Evolutionary conservation across 805 yeast species (phyloP).

Genomic region (Saccharomycopsis schoenii): DNA sequence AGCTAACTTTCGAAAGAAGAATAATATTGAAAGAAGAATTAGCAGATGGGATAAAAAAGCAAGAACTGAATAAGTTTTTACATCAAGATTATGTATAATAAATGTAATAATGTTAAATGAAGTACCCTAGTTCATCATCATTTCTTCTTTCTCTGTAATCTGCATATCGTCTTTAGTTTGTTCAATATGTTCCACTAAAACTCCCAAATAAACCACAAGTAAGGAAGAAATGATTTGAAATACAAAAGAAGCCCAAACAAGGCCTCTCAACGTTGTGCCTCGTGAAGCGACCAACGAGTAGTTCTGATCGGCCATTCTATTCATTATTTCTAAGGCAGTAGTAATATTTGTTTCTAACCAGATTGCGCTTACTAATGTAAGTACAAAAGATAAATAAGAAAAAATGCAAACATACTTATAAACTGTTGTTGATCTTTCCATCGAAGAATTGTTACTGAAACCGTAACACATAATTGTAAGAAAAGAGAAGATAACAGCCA

Average conservation of each 20-base stretch:
- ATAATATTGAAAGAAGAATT: too few relatives aligned
- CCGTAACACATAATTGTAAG: conserved; percentile 12
- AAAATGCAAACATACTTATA: conserved; percentile 16
- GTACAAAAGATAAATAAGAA: conserved; percentile 11
- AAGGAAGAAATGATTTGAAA: conserved; percentile 13
- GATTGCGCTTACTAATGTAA: conserved; percentile 13
- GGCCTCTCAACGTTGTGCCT: conserved; percentile 9
- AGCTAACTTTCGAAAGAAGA: too few relatives aligned
- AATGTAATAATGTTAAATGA: neutral
- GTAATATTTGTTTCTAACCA: conserved; percentile 18
- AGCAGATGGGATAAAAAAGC: too few relatives aligned
- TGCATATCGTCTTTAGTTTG: conserved; percentile 8
- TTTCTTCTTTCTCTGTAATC: conserved; percentile 3
- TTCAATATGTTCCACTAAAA: conserved; percentile 14
- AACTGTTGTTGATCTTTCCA: conserved; percentile 4
- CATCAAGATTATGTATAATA: neutral
- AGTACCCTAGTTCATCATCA: neutral
- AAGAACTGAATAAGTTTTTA: neutral
- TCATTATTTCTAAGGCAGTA: conserved; percentile 15
- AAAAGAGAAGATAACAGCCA: conserved; percentile 14
- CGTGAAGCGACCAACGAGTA: conserved; percentile 9
- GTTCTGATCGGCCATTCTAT: conserved; percentile 16
- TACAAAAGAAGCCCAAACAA: conserved; percentile 17
- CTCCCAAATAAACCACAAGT: conserved; percentile 8
- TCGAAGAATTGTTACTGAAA: conserved; percentile 8